phyloP scores from a whole-genome alignment of 169 alveolate species.

The Nephromyces sp. region DNA sequence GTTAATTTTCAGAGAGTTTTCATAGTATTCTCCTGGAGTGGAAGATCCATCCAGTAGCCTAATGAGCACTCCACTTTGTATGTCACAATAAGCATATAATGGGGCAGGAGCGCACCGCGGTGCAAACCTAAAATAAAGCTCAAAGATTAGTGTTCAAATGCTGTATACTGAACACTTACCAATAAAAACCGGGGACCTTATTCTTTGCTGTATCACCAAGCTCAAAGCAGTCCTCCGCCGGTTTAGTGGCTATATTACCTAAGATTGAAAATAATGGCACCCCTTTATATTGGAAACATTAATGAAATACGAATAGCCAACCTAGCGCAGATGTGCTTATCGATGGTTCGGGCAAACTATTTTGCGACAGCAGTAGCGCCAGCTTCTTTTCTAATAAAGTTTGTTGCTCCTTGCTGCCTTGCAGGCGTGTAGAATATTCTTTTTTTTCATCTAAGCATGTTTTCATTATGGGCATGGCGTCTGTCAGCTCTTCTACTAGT shows the following conservation, averaged over 20 bases:
- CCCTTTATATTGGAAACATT: too few relatives aligned
- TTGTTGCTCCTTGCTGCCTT: slow-evolving; percentile 40
- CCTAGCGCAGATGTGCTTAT: too few relatives aligned
- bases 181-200: slow-evolving; percentile 74
- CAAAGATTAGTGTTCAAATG: neutral
- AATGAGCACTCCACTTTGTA: slow-evolving; percentile 42
- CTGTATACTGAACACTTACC: slow-evolving; percentile 39
- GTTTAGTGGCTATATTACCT: slow-evolving; percentile 67
- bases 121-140: slow-evolving; percentile 36
- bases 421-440: slow-evolving; percentile 42
- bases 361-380: too few relatives aligned
- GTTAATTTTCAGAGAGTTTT: slow-evolving; percentile 9
- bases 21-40: slow-evolving; percentile 6
- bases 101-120: slow-evolving; percentile 81
- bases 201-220: slow-evolving; percentile 43
- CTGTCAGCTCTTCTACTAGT: slow-evolving; percentile 51
- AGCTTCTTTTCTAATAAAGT: slow-evolving; percentile 35
- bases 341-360: too few relatives aligned
- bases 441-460: slow-evolving; percentile 56
- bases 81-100: slow-evolving; percentile 75
- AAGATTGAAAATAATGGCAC: slow-evolving; percentile 22
- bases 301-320: too few relatives aligned
- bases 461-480: slow-evolving; percentile 37
- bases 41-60: slow-evolving; percentile 36
- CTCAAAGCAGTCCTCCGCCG: slow-evolving; percentile 76